phyloP scores from a whole-genome alignment of 2,329 filamentous ascomycete species.

The Aspergillus jensenii region DNA sequence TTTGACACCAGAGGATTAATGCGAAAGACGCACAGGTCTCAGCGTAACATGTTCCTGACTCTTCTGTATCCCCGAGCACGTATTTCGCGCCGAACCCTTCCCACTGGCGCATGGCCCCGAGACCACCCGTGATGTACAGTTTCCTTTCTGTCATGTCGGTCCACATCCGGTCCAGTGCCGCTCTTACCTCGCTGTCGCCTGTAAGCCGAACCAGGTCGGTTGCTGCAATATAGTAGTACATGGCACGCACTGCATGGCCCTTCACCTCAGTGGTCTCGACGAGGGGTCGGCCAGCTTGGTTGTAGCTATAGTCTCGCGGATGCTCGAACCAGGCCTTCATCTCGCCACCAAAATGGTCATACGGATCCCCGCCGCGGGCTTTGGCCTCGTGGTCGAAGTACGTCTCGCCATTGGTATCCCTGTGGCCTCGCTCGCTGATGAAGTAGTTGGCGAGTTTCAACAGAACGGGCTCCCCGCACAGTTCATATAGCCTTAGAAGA shows the following conservation, averaged over 20 bases:
- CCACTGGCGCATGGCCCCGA: slow-evolving; percentile 58
- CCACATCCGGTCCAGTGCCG: slow-evolving; percentile 54
- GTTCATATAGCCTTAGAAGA: slow-evolving; percentile 46
- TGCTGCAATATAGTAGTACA: slow-evolving; percentile 61
- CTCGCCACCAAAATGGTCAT: slow-evolving; percentile 7
- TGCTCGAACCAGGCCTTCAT: slow-evolving; percentile 10
- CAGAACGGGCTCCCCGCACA: slow-evolving; percentile 40
- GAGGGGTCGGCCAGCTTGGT: slow-evolving; percentile 3
- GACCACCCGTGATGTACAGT: slow-evolving; percentile 63
- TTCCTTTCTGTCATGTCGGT: slow-evolving; percentile 61
- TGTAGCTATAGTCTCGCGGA: slow-evolving; percentile 5
- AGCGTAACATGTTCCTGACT: slow-evolving; percentile 63
- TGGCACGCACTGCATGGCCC: slow-evolving; percentile 60
- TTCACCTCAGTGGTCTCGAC: slow-evolving; percentile 40
- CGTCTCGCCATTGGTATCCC: slow-evolving; percentile 46
- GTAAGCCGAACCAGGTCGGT: slow-evolving; percentile 52
- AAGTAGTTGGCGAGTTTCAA: slow-evolving; percentile 50
- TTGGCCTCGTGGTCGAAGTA: slow-evolving; percentile 58
- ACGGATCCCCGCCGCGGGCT: slow-evolving; percentile 39
- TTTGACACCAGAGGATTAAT: slow-evolving; percentile 60
- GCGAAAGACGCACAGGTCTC: slow-evolving; percentile 63
- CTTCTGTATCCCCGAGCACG: slow-evolving; percentile 58
- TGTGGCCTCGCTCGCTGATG: slow-evolving; percentile 58
- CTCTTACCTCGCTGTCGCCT: slow-evolving; percentile 23
- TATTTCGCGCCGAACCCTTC: slow-evolving; percentile 62